A percentile compares a stretch with the other conserved stretches of the same genome.
phyloP scores from a whole-genome alignment of 2,329 filamentous ascomycete genomes.

The Ilyonectria sp. region DNA sequence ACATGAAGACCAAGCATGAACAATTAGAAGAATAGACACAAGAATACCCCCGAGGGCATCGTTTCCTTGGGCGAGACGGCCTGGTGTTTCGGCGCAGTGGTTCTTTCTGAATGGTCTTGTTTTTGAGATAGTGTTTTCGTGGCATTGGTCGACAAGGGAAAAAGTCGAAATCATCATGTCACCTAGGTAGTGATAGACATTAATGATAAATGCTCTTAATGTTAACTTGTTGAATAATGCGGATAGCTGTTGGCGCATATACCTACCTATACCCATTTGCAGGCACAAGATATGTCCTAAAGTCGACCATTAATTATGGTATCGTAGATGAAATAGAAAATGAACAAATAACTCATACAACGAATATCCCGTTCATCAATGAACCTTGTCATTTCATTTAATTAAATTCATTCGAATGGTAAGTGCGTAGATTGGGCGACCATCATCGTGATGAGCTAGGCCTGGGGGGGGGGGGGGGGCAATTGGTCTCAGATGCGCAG shows the following conservation, averaged over 20 bases:
- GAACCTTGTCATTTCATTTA: no score
- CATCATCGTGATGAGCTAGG: neutral
- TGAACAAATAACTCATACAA: no score
- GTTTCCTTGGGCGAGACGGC: neutral
- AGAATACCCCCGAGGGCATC: neutral
- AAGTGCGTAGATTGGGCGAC: no score
- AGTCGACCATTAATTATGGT: no score
- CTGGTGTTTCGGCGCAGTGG: neutral
- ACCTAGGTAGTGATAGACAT: slow-evolving; percentile 5
- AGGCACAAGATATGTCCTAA: no score
- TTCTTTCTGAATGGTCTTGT: neutral
- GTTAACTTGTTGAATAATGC: neutral
- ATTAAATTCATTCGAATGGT: no score
- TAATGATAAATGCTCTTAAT: neutral
- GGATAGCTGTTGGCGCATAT: neutral
- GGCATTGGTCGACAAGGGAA: neutral
- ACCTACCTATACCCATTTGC: no score
- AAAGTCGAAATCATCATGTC: slow-evolving; percentile 16
- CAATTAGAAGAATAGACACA: neutral
- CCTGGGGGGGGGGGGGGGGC: neutral
- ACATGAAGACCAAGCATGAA: slow-evolving; percentile 58
- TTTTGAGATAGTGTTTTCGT: neutral
- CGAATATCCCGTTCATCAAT: no score
- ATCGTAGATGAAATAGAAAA: no score
- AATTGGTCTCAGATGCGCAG: neutral